phyloP scores from a whole-genome alignment of 805 yeast species.

The Cyberlindnera petersonii region DNA sequence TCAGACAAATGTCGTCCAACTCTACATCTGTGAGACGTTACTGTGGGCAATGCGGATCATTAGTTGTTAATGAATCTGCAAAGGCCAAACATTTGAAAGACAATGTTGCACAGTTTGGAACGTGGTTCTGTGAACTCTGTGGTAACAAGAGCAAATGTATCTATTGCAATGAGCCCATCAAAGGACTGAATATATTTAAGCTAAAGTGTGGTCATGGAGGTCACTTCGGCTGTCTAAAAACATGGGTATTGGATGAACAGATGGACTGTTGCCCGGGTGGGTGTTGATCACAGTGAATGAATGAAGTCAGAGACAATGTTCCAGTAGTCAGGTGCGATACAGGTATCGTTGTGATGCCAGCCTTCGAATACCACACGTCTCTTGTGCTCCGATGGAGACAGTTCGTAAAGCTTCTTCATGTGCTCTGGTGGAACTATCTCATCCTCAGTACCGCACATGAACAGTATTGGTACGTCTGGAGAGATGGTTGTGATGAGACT shows the following conservation, averaged over 20 bases:
- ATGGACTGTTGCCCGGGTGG: constrained; percentile 81
- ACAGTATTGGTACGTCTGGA: constrained; percentile 56
- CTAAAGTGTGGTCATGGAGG: constrained; percentile 84
- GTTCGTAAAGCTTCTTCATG: constrained; percentile 55
- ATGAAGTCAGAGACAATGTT: constrained; percentile 55
- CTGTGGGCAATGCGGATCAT: constrained; percentile 56
- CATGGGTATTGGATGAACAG: constrained; percentile 67
- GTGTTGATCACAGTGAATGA: constrained; percentile 25
- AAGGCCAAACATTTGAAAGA: constrained; percentile 36
- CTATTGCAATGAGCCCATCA: constrained; percentile 72
- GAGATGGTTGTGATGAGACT: constrained; percentile 48
- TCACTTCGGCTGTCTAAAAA: constrained; percentile 72
- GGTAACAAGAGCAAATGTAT: constrained; percentile 48
- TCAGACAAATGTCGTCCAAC: constrained; percentile 28
- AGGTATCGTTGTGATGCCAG: constrained; percentile 82
- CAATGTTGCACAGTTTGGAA: constrained; percentile 48
- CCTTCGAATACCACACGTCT: constrained; percentile 49
- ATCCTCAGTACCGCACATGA: constrained; percentile 71
- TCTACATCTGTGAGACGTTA: constrained; percentile 43
- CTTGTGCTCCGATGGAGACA: constrained; percentile 51
- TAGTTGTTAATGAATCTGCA: constrained; percentile 56
- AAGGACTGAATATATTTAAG: constrained; percentile 58
- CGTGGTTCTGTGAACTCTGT: constrained; percentile 84
- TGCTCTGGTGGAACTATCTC: constrained; percentile 91
- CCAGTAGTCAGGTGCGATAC: constrained; percentile 77